Base-by-base conservation (phyloP, 768 basidiomycete genomes). In the Tylopilus felleus region DNA sequence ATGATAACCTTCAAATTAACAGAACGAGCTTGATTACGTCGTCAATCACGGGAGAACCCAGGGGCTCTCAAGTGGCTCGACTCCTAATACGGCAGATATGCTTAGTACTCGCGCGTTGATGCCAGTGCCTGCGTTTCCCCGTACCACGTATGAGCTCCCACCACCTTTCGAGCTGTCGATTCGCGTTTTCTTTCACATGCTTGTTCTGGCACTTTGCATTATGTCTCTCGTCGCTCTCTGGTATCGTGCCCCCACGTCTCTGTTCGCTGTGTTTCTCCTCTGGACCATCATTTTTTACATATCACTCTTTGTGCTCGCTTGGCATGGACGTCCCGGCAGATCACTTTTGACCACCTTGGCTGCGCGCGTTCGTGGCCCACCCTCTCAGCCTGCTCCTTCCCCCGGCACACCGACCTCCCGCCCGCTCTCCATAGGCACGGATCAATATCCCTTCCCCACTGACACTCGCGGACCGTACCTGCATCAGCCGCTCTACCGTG, bases 11-110 rank as follows among this genome's bases (percentile, higher is more conserved):
- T 62, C 49, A 54, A 50, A 58, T 55, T 50, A 42, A 58, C 65
- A 91, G 88, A 86, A 82, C 51, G 88, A 90, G 65, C 75, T 90
- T 16, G 88, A 90, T 69, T 87, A 83, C 71, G 76, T 77, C 12
- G 73, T 83, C n/a, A 80, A 73, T 47, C 83, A 86, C 54, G 71
- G 77, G 50, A 77, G 81, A 61, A 74, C 77, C 23, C 65, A 67
- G 47, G 67, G 57, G 14, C 47, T 59, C 33, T 56, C 79, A 70
- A 57, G 65, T 50, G 49, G 63, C 65, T 53, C 80, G 50, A 82
- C 82, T 12, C 79, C 82, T 40, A 80, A 75, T 40, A 83, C 81
- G 14, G 71, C 76, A 33, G 83, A 81, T 57, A 73, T 74, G 60
- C 68, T 70, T 50, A 79, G 75, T 65, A 76, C 73, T 49, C 70